A percentile compares a stretch with the other conserved stretches of the same genome.
These are phyloP conservation scores for Condylostoma magnum DNA, from an alignment of 169 alveolate species.

Conservation along the genomic window DNA sequence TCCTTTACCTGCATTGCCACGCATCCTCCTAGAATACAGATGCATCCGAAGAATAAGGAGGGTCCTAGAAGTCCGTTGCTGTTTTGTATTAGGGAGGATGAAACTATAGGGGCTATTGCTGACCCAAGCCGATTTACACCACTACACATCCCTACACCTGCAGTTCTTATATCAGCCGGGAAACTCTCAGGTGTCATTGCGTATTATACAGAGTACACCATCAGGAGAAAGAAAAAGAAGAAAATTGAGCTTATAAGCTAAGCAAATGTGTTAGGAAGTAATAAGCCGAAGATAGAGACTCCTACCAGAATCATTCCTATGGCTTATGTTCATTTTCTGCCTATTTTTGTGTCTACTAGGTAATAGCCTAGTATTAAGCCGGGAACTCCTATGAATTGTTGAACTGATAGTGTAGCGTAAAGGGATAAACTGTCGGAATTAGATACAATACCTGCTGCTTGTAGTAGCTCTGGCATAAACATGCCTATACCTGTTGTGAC, in stretches of 20 bases:
- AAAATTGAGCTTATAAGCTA: constrained; percentile 3
- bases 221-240: not conserved
- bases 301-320: too few species aligned
- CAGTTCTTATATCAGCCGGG: constrained; percentile 11
- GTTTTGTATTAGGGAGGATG: not conserved
- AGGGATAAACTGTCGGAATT: too few species aligned
- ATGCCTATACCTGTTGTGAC: not conserved
- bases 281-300: too few species aligned
- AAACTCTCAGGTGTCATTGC: constrained; percentile 20
- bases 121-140: not conserved
- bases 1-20: too few species aligned
- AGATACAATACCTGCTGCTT: not conserved
- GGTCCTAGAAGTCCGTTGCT: constrained; percentile 3
- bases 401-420: not conserved
- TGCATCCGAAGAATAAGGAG: too few species aligned
- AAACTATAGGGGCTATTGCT: not conserved
- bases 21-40: too few species aligned
- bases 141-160: constrained; percentile 13
- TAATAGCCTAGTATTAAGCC: not conserved
- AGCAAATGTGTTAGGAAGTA: not conserved
- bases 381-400: constrained; percentile 8
- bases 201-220: constrained; percentile 1
- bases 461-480: constrained; percentile 4
- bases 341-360: constrained; percentile 6
- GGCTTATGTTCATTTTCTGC: constrained; percentile 13